phyloP scores from a whole-genome alignment of 2,329 filamentous ascomycete species.

The Paraphoma chrysanthemicola region DNA sequence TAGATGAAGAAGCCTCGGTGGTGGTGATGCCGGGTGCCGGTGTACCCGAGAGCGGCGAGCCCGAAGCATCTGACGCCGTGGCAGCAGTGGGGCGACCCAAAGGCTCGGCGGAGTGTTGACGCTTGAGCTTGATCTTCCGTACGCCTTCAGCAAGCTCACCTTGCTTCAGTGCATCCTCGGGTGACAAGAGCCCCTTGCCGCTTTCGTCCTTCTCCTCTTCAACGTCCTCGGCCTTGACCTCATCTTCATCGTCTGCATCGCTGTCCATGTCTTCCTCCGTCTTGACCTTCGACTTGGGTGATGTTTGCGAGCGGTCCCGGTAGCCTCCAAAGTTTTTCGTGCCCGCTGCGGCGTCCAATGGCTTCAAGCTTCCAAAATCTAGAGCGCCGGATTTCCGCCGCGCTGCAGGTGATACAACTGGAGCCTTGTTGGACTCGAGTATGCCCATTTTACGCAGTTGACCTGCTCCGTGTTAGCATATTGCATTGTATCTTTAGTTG shows the following conservation, averaged over 20 bases:
- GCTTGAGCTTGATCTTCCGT: constrained; percentile 84
- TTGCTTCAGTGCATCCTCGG: constrained; percentile 75
- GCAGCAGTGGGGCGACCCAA: constrained; percentile 52
- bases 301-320: constrained; percentile 70
- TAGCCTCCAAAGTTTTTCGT: constrained; percentile 91
- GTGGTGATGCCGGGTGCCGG: constrained; percentile 22
- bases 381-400: constrained; percentile 84
- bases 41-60: constrained; percentile 33
- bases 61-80: constrained; percentile 30
- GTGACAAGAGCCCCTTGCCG: constrained; percentile 61
- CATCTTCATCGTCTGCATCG: constrained; percentile 74
- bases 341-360: constrained; percentile 78
- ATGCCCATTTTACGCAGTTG: constrained; percentile 98
- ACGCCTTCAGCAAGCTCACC: constrained; percentile 82
- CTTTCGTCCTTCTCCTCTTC: constrained; percentile 65
- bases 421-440: constrained; percentile 70
- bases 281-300: constrained; percentile 58
- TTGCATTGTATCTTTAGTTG: background rate
- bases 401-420: constrained; percentile 63
- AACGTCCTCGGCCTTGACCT: constrained; percentile 68
- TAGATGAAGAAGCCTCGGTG: constrained; percentile 29
- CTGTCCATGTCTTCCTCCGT: constrained; percentile 72
- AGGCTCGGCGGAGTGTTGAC: constrained; percentile 77
- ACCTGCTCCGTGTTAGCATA: constrained; percentile 58
- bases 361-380: constrained; percentile 84